Evolutionary conservation across 345 rosid genomes (phyloP).

Genomic region (Trapa incisa): DNA sequence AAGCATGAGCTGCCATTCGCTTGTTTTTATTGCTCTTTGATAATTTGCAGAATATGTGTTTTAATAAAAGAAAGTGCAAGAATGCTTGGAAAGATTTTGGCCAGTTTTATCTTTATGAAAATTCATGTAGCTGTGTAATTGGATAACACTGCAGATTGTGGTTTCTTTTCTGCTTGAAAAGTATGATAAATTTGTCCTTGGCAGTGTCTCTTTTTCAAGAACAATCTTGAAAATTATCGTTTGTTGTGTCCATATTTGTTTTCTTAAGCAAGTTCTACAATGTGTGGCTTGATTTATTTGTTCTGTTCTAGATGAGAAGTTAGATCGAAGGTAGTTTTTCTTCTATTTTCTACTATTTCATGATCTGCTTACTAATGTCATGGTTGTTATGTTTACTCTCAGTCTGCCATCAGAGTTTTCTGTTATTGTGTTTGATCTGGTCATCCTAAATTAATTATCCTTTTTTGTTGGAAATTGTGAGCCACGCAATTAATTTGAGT

Average conservation of each 20-base stretch:
- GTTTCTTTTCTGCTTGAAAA: not conserved
- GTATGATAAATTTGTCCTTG: not conserved
- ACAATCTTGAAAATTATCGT: not conserved
- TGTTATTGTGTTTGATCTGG: not conserved
- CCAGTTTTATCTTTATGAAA: not conserved
- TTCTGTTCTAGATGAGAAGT: too few relatives aligned
- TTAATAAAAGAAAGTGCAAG: not conserved
- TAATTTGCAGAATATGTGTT: not conserved
- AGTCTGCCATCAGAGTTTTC: too few relatives aligned
- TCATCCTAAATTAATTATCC: not conserved
- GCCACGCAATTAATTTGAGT: not conserved
- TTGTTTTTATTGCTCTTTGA: not conserved
- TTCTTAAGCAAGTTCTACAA: not conserved
- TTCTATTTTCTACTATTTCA: not conserved
- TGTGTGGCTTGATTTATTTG: not conserved
- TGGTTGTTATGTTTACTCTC: not conserved
- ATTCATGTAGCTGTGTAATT: not conserved
- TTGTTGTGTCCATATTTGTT: not conserved
- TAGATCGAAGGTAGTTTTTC: too few relatives aligned
- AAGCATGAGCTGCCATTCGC: not conserved
- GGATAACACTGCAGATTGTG: not conserved
- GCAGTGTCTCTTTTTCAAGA: not conserved
- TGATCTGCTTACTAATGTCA: too few relatives aligned
- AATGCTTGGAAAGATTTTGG: not conserved
- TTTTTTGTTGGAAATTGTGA: not conserved